Evolutionary conservation across 2,329 filamentous ascomycete species (phyloP), one percentile per base, ranked within the genome.

Genomic region (Tolypocladium cylindrosporum): DNA sequence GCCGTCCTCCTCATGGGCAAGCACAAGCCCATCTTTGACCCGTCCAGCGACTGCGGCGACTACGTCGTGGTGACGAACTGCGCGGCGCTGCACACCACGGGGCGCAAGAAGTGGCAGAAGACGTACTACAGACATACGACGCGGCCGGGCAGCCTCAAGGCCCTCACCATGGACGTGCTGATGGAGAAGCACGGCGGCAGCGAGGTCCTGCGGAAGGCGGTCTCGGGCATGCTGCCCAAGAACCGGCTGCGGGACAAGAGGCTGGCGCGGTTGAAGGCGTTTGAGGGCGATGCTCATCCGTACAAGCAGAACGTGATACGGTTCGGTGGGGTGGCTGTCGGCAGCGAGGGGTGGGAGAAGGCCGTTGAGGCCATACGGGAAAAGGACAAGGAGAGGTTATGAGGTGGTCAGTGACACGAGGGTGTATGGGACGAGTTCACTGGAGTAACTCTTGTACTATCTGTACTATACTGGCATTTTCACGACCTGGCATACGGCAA

Each of bases 21-120:
- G 81, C 89, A 99, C 82, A 99, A 99, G 78, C 94, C 94, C 27
- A 96, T 94, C 74, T 99, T 86, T 78, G 90, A 97, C 76, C 94
- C 94, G 1, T 96, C 91, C 27, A 97, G 92, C 61, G 94, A 99
- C 80, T 97, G 94, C 81, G 94, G 94, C 66, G 94, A 99, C 84
- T 99, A 99, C 74, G 92, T 99, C 14, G 93, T 99, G 1, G 92
- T 94, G 55, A 90, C 90, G 42, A 87, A 91, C 72, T 97, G 94
- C 79, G 83, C 88, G 45, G 86, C 93, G 54, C 80, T 99, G 55
- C 86, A 92, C 77, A 88, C 86, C 1, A 97, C 94, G 9, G 94
- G 94, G 64, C 89, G 90, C 72, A 99, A 99, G 79, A 89, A 86
- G 72, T 87, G 84, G 75, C 90, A 96, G 78, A 99, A 99, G 80